Base-by-base conservation (phyloP, 306 rosid species). In the Vigna trinervia region DNA sequence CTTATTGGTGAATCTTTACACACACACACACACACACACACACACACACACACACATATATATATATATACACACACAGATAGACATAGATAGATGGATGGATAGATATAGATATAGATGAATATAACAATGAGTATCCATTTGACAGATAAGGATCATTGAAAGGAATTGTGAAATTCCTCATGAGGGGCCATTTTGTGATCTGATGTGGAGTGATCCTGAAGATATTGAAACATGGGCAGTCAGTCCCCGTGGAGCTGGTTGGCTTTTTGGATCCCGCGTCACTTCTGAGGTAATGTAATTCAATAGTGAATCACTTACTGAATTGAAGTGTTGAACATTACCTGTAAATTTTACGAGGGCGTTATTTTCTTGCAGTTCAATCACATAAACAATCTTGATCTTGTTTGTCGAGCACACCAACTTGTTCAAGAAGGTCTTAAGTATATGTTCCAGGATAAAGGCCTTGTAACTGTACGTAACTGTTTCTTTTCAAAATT, bases 361-460 rank as follows among this genome's bases (percentile, higher is more conserved):
- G 81, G 68, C 60, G 43, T 62, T 52, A 22, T 76, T 38, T 63
- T 38, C n/a, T 45, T 85, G 86, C 90, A 93, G 98, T 93, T 91
- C 83, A 93, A 93, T 85, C 95, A 93, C 93, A 91, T 91, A 74
- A 96, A 96, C 81, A 96, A 87, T 71, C 98, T 96, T 76, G 96
- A 92, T 81, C 90, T 96, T 84, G 99, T 96, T 81, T 96, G 99
- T 79, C 97, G 99, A 61, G 99, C 99, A 4, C 99, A 96, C 85
- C 99, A 96, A 85, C 97, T 96, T 38, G 99, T 96, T 71, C 99
- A 96, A 86, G 99, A 96, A 88, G 99, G 99, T 77, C 97, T 96
- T 1, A 96, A 96, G 87, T 92, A 96, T 86, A 96, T 96, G 99
- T 96, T 96, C 84, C 99, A 92, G 85, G 99, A 96, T 85, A 96